Base-by-base conservation (phyloP, 805 yeast species). In the Nakazawaea holstii region DNA sequence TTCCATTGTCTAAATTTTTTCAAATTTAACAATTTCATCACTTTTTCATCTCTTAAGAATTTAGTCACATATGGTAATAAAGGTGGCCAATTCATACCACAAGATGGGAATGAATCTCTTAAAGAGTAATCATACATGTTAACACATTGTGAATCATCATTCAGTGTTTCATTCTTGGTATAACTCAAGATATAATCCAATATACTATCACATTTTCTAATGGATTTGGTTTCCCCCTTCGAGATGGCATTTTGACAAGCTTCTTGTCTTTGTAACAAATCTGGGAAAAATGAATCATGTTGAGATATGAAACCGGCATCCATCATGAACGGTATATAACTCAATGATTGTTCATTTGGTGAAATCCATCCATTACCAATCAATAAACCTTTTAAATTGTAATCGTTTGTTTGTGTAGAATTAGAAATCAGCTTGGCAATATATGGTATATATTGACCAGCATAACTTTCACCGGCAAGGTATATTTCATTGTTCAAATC, bases 341-440 rank as follows among this genome's bases (percentile, higher is more conserved):
- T 79, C 51, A 88, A 70, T 45, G 92, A 82, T 68, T 94, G 99
- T 38, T 77, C 75, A 52, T 82, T 78, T 1, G 98, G 97, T 41
- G 89, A 91, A 11, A 91, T 79, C 96, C 96, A 92, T 1, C 97
- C 97, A 65, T 92, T 92, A 13, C 97, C 97, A 49, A 94, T 83
- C 52, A 90, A 53, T 8, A 89, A 60, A 0, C 92, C 94, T 51
- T 76, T 70, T 49, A 91, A 62, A 57, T 82, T 78, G 35, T 76
- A 66, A n/a, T 35, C 28, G 8, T 32, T 36, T 1, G 20, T 29
- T n/a, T n/a, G n/a, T 8, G 17, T 17, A 10, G 32, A 24, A 2
- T 72, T 66, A 41, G 79, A 55, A 5, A 92, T 70, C 1, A 78
- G 80, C 35, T 76, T 69, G 0, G 92, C 95, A 50, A 91, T 78